These are phyloP conservation scores for Cryptosporidium canis DNA, from an alignment of 169 alveolate species.

Conservation along the genomic window DNA sequence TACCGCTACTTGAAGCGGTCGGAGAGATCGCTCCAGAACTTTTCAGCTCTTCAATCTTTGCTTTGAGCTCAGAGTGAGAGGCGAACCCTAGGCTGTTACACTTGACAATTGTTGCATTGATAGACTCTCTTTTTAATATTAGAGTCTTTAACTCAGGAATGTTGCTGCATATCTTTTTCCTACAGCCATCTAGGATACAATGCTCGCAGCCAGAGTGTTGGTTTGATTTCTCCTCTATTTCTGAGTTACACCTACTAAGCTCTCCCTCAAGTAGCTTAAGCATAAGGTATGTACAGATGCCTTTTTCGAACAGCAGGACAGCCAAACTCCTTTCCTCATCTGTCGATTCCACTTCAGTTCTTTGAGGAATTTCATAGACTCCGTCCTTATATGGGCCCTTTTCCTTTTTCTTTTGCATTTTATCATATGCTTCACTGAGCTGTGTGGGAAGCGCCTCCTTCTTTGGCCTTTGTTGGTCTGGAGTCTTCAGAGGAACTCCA, in stretches of 20 bases:
- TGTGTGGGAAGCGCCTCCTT: not conserved
- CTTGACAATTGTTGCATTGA: not conserved
- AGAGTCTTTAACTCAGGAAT: not conserved
- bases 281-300: slow-evolving; percentile 40
- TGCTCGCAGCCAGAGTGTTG: slow-evolving; percentile 15
- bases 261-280: not conserved
- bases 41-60: not conserved
- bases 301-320: not conserved
- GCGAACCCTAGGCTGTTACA: not conserved
- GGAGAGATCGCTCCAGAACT: not conserved
- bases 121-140: not conserved
- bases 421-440: not conserved
- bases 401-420: not conserved
- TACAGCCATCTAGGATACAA: slow-evolving; percentile 35
- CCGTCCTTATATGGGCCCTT: not conserved
- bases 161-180: not conserved
- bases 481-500: not conserved
- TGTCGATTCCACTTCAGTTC: not conserved
- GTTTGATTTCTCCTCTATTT: not conserved
- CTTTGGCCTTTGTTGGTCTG: not conserved
- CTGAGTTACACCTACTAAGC: not conserved
- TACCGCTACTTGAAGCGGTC: not conserved
- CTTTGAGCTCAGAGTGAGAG: not conserved
- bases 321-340: slow-evolving; percentile 3
- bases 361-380: not conserved